Evolutionary conservation across 192 early-diverging fungal species (phyloP).

Genomic region (Spizellomyces sp.): DNA sequence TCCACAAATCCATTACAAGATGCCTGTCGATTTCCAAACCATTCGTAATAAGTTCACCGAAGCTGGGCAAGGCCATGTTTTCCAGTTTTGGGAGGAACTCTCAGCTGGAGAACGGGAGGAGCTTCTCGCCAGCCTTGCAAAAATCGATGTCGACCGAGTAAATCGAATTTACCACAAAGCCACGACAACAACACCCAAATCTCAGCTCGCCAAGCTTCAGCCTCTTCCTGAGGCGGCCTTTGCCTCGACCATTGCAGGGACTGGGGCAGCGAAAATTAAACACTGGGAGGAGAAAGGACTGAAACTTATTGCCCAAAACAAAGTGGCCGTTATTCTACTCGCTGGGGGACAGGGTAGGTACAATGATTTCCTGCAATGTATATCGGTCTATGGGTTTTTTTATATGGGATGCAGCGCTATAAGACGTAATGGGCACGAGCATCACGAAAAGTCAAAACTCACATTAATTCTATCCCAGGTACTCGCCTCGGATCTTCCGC

Average conservation of each 20-base stretch:
- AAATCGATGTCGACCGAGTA: constrained; percentile 77
- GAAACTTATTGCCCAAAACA: constrained; percentile 76
- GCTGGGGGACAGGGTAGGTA: constrained; percentile 65
- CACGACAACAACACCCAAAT: constrained; percentile 45
- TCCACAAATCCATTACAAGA: no score
- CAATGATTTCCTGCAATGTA: constrained; percentile 21
- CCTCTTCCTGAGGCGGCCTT: constrained; percentile 70
- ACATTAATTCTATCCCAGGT: constrained; percentile 20
- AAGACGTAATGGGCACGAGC: no score
- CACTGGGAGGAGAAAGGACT: constrained; percentile 79
- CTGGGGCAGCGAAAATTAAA: constrained; percentile 47
- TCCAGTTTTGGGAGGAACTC: constrained; percentile 79
- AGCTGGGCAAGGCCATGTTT: constrained; percentile 87
- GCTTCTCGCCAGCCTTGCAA: constrained; percentile 68
- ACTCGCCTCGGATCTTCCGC: constrained; percentile 62
- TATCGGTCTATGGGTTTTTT: not conserved
- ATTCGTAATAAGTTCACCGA: constrained; percentile 51
- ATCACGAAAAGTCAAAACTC: no score
- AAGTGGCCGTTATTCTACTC: constrained; percentile 93
- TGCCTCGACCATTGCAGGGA: constrained; percentile 44
- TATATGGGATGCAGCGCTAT: no score
- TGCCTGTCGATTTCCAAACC: constrained; percentile 1
- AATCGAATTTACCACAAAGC: constrained; percentile 85
- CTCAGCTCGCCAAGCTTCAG: constrained; percentile 55
- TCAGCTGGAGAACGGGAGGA: constrained; percentile 51